These are phyloP conservation scores for Leccinum solheimii DNA, from an alignment of 1,284 basidiomycete species.

Conservation along the genomic window DNA sequence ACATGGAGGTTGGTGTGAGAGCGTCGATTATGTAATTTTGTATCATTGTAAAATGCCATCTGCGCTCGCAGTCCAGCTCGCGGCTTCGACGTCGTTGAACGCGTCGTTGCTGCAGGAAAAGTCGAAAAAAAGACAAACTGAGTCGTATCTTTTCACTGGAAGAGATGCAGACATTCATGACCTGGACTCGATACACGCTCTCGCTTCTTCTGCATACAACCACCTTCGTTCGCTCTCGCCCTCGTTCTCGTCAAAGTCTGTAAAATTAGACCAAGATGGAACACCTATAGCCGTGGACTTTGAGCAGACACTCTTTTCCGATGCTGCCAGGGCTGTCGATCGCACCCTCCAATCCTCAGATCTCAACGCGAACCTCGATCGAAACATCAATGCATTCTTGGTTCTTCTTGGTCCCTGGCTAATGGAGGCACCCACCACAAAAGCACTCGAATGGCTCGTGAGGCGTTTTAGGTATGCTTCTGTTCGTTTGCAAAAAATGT, in stretches of 20 bases:
- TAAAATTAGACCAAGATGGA: conserved; percentile 16
- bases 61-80: conserved; percentile 65
- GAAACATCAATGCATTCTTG: conserved; percentile 64
- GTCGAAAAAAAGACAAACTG: conserved; percentile 54
- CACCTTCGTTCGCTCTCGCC: conserved; percentile 73
- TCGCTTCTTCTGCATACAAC: conserved; percentile 78
- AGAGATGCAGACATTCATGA: conserved; percentile 82
- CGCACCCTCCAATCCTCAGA: conserved; percentile 76
- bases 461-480: conserved; percentile 79
- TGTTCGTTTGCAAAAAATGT: background rate
- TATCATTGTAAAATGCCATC: conserved; percentile 51
- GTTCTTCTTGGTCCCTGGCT: conserved; percentile 78
- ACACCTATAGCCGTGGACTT: conserved; percentile 47
- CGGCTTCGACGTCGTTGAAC: conserved; percentile 81
- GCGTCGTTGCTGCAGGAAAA: conserved; percentile 71
- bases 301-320: conserved; percentile 81
- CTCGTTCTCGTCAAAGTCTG: conserved; percentile 38
- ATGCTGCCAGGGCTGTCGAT: conserved; percentile 75
- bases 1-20: conserved; percentile 5
- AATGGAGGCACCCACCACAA: conserved; percentile 79
- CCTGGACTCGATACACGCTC: conserved; percentile 82
- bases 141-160: conserved; percentile 86
- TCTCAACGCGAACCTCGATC: conserved; percentile 63
- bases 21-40: conserved; percentile 14
- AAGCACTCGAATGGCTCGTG: conserved; percentile 96